Conservation (phyloP, 352 stramenopile genomes). For the Globisporangium nagaii region DNA sequence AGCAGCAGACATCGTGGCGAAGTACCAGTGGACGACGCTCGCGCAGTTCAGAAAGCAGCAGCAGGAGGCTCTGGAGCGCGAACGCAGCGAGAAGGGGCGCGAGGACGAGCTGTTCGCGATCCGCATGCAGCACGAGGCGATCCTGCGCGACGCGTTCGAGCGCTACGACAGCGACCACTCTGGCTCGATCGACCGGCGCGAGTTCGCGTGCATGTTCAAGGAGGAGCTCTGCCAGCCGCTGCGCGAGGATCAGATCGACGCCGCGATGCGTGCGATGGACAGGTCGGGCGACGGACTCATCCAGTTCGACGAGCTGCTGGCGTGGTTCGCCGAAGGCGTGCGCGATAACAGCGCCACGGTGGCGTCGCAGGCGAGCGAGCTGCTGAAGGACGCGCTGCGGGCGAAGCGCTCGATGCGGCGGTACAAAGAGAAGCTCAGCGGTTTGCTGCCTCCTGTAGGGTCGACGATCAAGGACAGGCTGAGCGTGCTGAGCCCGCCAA, state of each 20-base stretch:
- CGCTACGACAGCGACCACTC: conserved; percentile 36
- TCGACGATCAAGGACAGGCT: conserved; percentile 6
- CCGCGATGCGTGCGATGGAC: conserved; percentile 33
- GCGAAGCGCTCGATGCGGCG: conserved; percentile 35
- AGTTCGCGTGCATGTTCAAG: conserved; percentile 37
- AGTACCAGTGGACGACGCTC: conserved; percentile 22
- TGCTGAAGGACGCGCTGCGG: conserved; percentile 34
- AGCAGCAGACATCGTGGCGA: conserved; percentile 12
- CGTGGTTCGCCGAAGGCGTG: conserved; percentile 32
- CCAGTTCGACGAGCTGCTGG: conserved; percentile 37
- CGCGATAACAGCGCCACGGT: conserved; percentile 12
- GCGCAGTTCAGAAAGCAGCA: not conserved
- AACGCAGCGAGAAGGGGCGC: conserved; percentile 14
- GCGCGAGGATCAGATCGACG: conserved; percentile 22
- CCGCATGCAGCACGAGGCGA: conserved; percentile 31
- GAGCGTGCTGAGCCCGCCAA: not conserved
- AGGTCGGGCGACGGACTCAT: conserved; percentile 34
- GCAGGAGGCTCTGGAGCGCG: not conserved
- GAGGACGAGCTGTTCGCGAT: conserved; percentile 24
- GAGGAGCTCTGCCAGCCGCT: conserved; percentile 44
- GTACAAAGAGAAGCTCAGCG: conserved; percentile 36
- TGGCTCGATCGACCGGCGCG: conserved; percentile 24
- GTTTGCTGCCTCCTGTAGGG: conserved; percentile 16
- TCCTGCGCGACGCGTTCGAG: conserved; percentile 39
- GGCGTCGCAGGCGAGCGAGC: conserved; percentile 8